A percentile compares a stretch with the other conserved stretches of the same genome.
phyloP scores from a whole-genome alignment of 805 yeast species.

The Metschnikowia matae region DNA sequence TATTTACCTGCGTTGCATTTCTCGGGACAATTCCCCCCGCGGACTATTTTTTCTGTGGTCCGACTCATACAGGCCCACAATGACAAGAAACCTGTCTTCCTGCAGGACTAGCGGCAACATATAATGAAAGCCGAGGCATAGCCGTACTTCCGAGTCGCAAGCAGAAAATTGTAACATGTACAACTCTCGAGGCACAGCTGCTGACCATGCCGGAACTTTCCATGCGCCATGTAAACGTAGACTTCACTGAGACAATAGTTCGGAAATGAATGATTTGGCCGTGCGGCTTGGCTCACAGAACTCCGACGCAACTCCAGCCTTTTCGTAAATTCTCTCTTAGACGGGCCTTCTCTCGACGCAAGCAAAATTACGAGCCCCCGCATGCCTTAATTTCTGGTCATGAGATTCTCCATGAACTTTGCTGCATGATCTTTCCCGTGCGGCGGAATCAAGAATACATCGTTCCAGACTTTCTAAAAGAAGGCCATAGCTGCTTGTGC shows the following conservation, averaged over 20 bases:
- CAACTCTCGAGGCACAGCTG: not conserved
- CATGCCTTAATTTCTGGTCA: not conserved
- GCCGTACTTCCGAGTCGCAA: constrained; percentile 1
- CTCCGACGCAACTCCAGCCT: not conserved
- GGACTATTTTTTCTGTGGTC: not conserved
- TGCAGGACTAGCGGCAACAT: not conserved
- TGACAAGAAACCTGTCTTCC: not conserved
- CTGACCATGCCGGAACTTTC: not conserved
- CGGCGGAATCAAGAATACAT: not conserved
- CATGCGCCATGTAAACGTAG: not conserved
- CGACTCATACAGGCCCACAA: not conserved
- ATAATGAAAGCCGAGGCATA: not conserved
- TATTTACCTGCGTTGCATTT: not conserved
- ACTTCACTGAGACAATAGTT: too few relatives aligned
- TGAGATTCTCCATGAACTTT: not conserved
- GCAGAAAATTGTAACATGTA: not conserved
- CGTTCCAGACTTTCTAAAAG: not conserved
- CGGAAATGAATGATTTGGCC: not conserved
- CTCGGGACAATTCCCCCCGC: not conserved
- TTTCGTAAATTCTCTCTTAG: not conserved
- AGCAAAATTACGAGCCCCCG: not conserved
- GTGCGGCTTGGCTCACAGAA: not conserved
- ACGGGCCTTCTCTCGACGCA: not conserved
- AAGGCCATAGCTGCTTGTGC: too few relatives aligned
- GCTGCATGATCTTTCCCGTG: not conserved